Conservation (phyloP, 139 green algal genomes). For the Micromonas pusilla region DNA sequence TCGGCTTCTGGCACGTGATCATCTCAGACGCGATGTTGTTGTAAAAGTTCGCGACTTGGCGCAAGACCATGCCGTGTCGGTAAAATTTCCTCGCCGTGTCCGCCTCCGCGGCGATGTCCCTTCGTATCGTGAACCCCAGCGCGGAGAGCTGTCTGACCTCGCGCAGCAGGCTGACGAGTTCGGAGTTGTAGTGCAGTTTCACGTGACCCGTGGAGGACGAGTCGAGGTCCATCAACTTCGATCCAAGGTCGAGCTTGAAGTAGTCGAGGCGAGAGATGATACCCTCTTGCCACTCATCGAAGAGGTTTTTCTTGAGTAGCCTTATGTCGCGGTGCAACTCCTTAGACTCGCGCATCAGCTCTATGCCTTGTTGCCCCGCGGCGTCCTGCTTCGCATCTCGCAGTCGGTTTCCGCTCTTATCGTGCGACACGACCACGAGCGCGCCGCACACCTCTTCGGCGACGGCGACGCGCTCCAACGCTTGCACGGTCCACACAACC, state of each 20-base stretch:
- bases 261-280: slow-evolving; percentile 43
- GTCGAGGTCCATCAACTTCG: slow-evolving; percentile 67
- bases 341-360: slow-evolving; percentile 12
- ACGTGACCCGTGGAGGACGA: slow-evolving; percentile 51
- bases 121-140: slow-evolving; percentile 50
- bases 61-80: slow-evolving; percentile 68
- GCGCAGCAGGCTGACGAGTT: slow-evolving; percentile 56
- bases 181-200: slow-evolving; percentile 57
- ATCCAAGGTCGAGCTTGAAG: slow-evolving; percentile 57
- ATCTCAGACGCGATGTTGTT: slow-evolving; percentile 74
- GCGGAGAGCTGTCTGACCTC: slow-evolving; percentile 65
- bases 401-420: slow-evolving; percentile 2
- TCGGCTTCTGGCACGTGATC: slow-evolving; percentile 71
- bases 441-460: background rate
- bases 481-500: slow-evolving; percentile 36
- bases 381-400: background rate
- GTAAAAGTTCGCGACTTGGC: slow-evolving; percentile 75
- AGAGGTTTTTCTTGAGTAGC: slow-evolving; percentile 17
- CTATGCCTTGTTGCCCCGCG: background rate
- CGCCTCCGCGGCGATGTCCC: slow-evolving; percentile 52
- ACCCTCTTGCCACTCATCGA: slow-evolving; percentile 30
- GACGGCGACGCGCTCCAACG: slow-evolving; percentile 3
- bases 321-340: slow-evolving; percentile 23
- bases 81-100: slow-evolving; percentile 63
- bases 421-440: background rate